Evolutionary conservation across 768 basidiomycete genomes (phyloP).

Genomic region (Lactarius tabidus): DNA sequence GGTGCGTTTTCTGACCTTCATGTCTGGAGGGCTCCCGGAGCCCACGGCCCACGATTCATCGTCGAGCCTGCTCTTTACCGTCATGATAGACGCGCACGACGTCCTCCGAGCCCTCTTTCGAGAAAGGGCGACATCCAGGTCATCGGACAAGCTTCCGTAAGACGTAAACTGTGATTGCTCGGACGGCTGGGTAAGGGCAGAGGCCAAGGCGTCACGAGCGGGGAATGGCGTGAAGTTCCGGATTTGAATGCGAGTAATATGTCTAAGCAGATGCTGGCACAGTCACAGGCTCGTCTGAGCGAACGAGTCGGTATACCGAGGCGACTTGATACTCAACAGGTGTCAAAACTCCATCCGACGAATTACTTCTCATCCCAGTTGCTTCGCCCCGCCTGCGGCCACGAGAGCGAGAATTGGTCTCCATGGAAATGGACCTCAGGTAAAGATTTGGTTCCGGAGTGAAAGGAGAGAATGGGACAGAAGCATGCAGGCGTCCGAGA

Average conservation of each 20-base stretch:
- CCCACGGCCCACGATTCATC: slow-evolving; percentile 34
- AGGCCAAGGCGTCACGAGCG: slow-evolving; percentile 70
- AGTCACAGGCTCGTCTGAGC: not conserved
- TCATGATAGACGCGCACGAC: slow-evolving; percentile 54
- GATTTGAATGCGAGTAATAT: slow-evolving; percentile 68
- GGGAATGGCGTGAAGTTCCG: slow-evolving; percentile 84
- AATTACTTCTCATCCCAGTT: not conserved
- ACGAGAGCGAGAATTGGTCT: slow-evolving; percentile 1
- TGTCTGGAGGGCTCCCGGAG: slow-evolving; percentile 28
- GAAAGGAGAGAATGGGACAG: not conserved
- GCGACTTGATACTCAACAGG: slow-evolving; percentile 18
- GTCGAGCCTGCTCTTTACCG: slow-evolving; percentile 47
- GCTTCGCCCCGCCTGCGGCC: not conserved
- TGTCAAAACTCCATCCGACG: slow-evolving; percentile 11
- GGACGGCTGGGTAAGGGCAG: slow-evolving; percentile 65
- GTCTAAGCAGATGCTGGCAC: slow-evolving; percentile 62
- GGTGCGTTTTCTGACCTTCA: slow-evolving; percentile 41
- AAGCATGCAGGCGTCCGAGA: slow-evolving; percentile 13
- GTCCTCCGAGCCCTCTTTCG: slow-evolving; percentile 57
- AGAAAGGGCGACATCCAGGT: slow-evolving; percentile 58
- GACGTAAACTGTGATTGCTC: slow-evolving; percentile 56
- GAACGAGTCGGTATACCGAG: not conserved
- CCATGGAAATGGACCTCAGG: slow-evolving; percentile 11
- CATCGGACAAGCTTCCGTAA: slow-evolving; percentile 60
- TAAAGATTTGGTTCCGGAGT: slow-evolving; percentile 1